Base-by-base conservation (phyloP, 805 yeast genomes). In the Isabelozyma pseudorhagii region DNA sequence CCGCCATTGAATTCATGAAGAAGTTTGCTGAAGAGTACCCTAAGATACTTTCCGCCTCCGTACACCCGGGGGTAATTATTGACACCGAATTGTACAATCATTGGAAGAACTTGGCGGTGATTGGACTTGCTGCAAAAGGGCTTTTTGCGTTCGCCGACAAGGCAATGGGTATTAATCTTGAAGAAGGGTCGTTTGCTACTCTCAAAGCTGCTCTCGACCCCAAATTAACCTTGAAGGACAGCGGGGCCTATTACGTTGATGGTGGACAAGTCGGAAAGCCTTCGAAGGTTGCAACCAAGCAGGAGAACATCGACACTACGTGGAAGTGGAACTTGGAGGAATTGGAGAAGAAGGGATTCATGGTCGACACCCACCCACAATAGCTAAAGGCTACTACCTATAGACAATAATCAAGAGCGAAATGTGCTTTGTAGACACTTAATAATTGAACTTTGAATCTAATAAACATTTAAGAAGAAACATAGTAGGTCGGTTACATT, bases 21-120 rank as follows among this genome's bases (percentile, higher is more conserved):
- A 55, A 59, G 43, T 55, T 71, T 13, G 68, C 67, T 13, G 46
- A 52, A 28, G 51, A 55, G 25, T 51, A 64, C 48, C 74, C 74
- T 4, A 55, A 64, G n/a, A 64, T 72, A 9, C 53, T 69, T 28
- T 56, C 61, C 5, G 50, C 68, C n/a, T 53, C 77, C 0, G 66
- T 69, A 1, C 78, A 73, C 46, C 77, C 78, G 1, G 78, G 78
- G 0, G 55, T 70, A 4, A 59, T 72, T 44, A 50, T 68, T 14
- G 66, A 60, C 6, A 70, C 77, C 2, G 67, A 55, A 29, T 60
- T 72, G 25, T 71, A 66, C 54, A 59, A 60, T 46, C 52, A 62
- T 50, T 64, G 68, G 69, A 62, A 55, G 42, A 54, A 49, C 15
- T 41, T 64, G 45, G 64, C 67, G 3, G 45, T 58, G 9, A 10